These are phyloP conservation scores for Fusarium scirpi DNA, from an alignment of 2,329 filamentous ascomycete genomes.

Conservation along the genomic window DNA sequence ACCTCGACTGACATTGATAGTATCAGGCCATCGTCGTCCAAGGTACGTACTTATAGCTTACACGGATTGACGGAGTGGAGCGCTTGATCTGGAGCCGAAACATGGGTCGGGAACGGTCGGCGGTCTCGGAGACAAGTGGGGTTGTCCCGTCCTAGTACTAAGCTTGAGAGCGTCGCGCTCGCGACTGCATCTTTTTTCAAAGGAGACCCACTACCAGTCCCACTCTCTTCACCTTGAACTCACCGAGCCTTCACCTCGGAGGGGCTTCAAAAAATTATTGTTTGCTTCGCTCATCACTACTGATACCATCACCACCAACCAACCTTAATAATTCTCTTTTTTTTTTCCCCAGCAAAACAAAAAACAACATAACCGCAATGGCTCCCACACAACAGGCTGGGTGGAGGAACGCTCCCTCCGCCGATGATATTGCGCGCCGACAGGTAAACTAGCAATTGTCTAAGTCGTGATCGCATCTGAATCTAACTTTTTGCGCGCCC, in stretches of 20 bases:
- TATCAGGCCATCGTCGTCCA: slow-evolving; percentile 26
- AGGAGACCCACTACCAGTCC: neutral
- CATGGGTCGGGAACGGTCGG: slow-evolving; percentile 26
- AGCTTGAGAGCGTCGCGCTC: neutral
- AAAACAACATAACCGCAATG: slow-evolving; percentile 44
- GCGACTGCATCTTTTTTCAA: slow-evolving; percentile 8
- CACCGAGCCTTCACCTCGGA: slow-evolving; percentile 43
- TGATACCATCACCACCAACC: slow-evolving; percentile 18
- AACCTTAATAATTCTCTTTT: slow-evolving; percentile 3
- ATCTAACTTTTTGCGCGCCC: slow-evolving; percentile 30
- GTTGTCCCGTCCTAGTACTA: slow-evolving; percentile 7
- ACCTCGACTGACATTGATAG: slow-evolving; percentile 30
- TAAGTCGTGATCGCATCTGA: neutral
- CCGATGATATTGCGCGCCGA: slow-evolving; percentile 70
- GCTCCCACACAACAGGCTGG: slow-evolving; percentile 50
- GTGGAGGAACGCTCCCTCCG: slow-evolving; percentile 57
- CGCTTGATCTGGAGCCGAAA: slow-evolving; percentile 14
- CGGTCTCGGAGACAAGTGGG: slow-evolving; percentile 34
- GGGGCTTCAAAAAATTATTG: slow-evolving; percentile 51
- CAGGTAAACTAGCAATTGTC: slow-evolving; percentile 61
- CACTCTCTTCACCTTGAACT: slow-evolving; percentile 31
- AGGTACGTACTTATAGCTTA: slow-evolving; percentile 16
- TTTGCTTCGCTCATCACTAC: slow-evolving; percentile 22
- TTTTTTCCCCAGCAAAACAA: neutral
- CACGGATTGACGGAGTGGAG: slow-evolving; percentile 26